Conservation (phyloP, 2,329 filamentous ascomycete genomes). For the Monosporascus sp. region DNA sequence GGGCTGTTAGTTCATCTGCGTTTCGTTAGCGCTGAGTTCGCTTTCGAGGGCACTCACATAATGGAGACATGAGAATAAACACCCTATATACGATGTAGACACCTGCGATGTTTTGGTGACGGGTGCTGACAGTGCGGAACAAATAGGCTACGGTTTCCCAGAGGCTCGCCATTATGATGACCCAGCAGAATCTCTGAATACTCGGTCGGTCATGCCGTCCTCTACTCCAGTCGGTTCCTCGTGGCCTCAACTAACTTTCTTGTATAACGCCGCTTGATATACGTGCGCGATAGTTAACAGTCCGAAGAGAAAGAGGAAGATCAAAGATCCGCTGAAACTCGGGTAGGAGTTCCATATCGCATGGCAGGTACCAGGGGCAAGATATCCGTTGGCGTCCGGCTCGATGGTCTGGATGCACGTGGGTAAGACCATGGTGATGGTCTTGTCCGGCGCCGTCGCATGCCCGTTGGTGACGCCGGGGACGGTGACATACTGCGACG, state of each 20-base stretch:
- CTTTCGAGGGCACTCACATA: constrained; percentile 14
- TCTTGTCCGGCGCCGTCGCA: constrained; percentile 24
- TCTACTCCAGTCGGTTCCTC: background rate
- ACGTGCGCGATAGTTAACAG: constrained; percentile 10
- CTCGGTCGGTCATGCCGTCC: background rate
- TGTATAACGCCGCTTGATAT: constrained; percentile 17
- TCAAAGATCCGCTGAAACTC: constrained; percentile 23
- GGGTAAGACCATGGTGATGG: constrained; percentile 25
- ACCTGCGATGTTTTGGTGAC: constrained; percentile 18
- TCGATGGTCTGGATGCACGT: constrained; percentile 31
- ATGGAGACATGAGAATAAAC: constrained; percentile 23
- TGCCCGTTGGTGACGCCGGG: constrained; percentile 21
- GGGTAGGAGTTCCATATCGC: constrained; percentile 30
- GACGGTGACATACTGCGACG: constrained; percentile 23
- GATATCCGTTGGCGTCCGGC: constrained; percentile 27
- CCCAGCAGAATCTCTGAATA: constrained; percentile 27
- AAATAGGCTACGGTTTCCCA: constrained; percentile 26
- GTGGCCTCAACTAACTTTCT: constrained; percentile 14
- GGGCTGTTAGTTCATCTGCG: background rate
- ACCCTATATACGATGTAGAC: constrained; percentile 20
- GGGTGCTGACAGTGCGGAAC: constrained; percentile 23
- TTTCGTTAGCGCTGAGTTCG: background rate
- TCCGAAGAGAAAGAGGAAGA: constrained; percentile 23
- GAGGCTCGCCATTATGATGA: constrained; percentile 29
- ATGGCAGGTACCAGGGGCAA: constrained; percentile 23